Evolutionary conservation across 2,329 filamentous ascomycete species (phyloP).

Genomic region (Clonostachys solani): DNA sequence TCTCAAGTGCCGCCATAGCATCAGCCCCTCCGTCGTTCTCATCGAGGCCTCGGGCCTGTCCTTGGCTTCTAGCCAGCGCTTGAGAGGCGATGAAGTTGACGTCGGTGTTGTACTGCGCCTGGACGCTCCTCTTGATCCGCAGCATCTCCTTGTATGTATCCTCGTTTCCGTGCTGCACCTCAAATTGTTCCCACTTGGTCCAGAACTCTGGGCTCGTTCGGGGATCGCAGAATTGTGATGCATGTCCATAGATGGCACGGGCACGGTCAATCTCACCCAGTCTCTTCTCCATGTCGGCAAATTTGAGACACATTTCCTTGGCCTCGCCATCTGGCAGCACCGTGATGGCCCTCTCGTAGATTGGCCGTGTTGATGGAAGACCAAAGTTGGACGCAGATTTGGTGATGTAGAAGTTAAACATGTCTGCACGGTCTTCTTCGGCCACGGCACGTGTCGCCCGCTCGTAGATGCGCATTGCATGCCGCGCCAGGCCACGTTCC

Average conservation of each 20-base stretch:
- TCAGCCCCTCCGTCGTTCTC: constrained; percentile 55
- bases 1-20: constrained; percentile 85
- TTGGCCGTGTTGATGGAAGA: constrained; percentile 86
- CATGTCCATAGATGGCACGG: constrained; percentile 92
- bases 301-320: constrained; percentile 97
- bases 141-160: constrained; percentile 99
- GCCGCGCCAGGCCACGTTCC: constrained; percentile 86
- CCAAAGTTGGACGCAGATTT: constrained; percentile 98
- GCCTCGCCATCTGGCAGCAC: constrained; percentile 91
- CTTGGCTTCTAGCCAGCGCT: constrained; percentile 81
- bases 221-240: constrained; percentile 95
- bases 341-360: constrained; percentile 93
- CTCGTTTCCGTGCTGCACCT: constrained; percentile 97
- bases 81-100: constrained; percentile 98
- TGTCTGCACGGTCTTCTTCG: constrained; percentile 90
- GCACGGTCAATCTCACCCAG: constrained; percentile 93
- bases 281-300: constrained; percentile 92
- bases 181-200: constrained; percentile 95
- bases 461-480: constrained; percentile 99
- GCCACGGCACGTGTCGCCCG: constrained; percentile 90
- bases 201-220: constrained; percentile 87
- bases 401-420: constrained; percentile 99
- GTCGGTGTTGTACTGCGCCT: constrained; percentile 97
- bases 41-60: constrained; percentile 36
- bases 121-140: constrained; percentile 92